phyloP scores from a whole-genome alignment of 1,284 basidiomycete species.

The Abortiporus biennis region DNA sequence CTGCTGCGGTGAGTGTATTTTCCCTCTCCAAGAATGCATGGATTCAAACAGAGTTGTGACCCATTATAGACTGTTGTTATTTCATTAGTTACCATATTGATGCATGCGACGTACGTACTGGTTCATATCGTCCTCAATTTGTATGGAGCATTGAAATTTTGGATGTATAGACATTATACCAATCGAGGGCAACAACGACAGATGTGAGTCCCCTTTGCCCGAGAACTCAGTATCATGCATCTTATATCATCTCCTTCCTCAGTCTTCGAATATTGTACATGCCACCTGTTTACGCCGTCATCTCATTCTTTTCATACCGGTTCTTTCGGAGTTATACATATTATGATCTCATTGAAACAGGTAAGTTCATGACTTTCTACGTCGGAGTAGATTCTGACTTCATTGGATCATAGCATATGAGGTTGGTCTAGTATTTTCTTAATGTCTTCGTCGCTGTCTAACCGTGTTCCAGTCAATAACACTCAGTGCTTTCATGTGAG shows the following conservation, averaged over 20 bases:
- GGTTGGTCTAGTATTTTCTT: constrained; percentile 25
- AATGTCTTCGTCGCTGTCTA: not conserved
- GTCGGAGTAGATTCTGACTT: constrained; percentile 21
- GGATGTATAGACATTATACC: constrained; percentile 51
- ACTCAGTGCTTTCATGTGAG: constrained; percentile 73
- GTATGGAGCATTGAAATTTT: not conserved
- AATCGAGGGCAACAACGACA: constrained; percentile 68
- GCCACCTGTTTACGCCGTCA: constrained; percentile 77
- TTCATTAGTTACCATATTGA: constrained; percentile 44
- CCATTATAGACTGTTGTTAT: constrained; percentile 51
- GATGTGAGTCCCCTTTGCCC: constrained; percentile 42
- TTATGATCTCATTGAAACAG: constrained; percentile 70
- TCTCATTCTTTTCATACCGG: constrained; percentile 85
- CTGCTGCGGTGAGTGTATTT: constrained; percentile 53
- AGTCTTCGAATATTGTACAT: constrained; percentile 75
- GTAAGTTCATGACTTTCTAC: constrained; percentile 36
- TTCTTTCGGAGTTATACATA: constrained; percentile 81
- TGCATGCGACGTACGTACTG: constrained; percentile 55
- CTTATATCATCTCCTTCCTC: constrained; percentile 9
- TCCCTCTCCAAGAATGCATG: not conserved
- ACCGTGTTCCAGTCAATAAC: constrained; percentile 59
- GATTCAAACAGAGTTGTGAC: too few relatives aligned
- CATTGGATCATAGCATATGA: constrained; percentile 33
- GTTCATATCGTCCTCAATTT: not conserved
- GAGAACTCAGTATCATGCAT: not conserved